phyloP scores from a whole-genome alignment of 805 yeast genomes.

The Hermanozyma aechmeae region DNA sequence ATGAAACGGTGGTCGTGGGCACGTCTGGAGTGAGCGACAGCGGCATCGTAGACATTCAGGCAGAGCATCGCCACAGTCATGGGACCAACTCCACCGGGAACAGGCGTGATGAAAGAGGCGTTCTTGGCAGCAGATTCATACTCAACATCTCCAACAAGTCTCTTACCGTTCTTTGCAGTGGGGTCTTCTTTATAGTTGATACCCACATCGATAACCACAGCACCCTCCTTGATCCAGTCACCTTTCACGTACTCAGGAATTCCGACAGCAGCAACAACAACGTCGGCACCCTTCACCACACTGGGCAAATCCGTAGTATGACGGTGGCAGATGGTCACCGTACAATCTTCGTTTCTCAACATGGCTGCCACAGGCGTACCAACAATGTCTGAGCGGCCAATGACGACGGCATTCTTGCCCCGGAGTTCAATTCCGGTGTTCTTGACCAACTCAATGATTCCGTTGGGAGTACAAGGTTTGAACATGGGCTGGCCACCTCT shows the following conservation, averaged over 20 bases:
- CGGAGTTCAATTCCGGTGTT: constrained; percentile 54
- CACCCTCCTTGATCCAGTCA: constrained; percentile 79
- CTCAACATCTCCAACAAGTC: constrained; percentile 93
- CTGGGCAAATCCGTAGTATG: constrained; percentile 52
- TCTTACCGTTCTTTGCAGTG: constrained; percentile 65
- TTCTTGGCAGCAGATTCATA: constrained; percentile 53
- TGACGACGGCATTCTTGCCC: constrained; percentile 84
- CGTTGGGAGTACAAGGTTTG: constrained; percentile 93
- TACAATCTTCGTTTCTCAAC: constrained; percentile 69
- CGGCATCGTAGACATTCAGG: constrained; percentile 73
- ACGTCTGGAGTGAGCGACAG: constrained; percentile 46
- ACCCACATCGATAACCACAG: constrained; percentile 90
- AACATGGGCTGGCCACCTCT: constrained; percentile 76
- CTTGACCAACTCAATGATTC: constrained; percentile 73
- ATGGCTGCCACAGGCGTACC: constrained; percentile 89
- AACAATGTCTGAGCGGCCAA: constrained; percentile 93
- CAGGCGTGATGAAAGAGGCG: constrained; percentile 81
- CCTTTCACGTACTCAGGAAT: constrained; percentile 76
- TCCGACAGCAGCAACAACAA: constrained; percentile 90
- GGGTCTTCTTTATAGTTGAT: constrained; percentile 80
- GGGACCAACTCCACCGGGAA: constrained; percentile 99
- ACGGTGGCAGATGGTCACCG: constrained; percentile 84
- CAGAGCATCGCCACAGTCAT: constrained; percentile 97
- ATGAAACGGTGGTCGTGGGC: constrained; percentile 39
- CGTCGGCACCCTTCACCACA: constrained; percentile 61